Evolutionary conservation across 805 yeast genomes (phyloP), one percentile per base, ranked within the genome.

Genomic region (Yarrowia deformans): DNA sequence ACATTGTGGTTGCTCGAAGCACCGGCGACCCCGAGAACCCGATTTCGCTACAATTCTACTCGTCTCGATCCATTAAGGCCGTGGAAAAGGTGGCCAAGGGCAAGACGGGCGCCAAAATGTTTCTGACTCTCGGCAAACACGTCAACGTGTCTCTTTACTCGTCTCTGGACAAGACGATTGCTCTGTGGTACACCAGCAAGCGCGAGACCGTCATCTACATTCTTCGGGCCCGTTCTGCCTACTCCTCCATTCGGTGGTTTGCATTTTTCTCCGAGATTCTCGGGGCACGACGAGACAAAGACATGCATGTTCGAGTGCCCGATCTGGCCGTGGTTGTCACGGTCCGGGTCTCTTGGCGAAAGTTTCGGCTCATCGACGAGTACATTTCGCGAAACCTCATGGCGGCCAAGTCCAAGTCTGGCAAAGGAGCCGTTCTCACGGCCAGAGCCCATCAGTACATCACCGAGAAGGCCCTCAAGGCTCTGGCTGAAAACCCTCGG

Each of bases 81-180:
- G 45, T 34, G 68, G 75, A 45, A n/a, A 68, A 67, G 43, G 56
- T 16, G 71, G 72, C 32, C 18, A 32, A 50, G 7, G 48, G 70
- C 1, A 70, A 71, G 29, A 71, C 72, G 9, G 74, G 72, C 49
- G 73, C 73, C 67, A 75, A 73, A 52, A 67, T 77, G 48, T 67
- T 66, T 8, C 54, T 78, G 18, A 70, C 70, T 6, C 50, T 74
- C 3, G 72, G 79, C 67, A 71, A 70, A 3, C 45, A 71, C 9
- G 81, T 81, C 49, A 70, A 76, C 0, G 85, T 89, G 1, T 81
- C 79, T 32, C 81, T 91, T 49, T 90, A 88, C 74, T 90, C 88
- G 55, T 77, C 84, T 0, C 77, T 88, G 42, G 98, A 93, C 74
- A 88, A 90, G 74, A 84, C 95, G 0, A 81, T 93, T 13, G 84